Evolutionary conservation across 2,329 filamentous ascomycete species (phyloP), one percentile per base, ranked within the genome.

Genomic region (Penicillium sp.): DNA sequence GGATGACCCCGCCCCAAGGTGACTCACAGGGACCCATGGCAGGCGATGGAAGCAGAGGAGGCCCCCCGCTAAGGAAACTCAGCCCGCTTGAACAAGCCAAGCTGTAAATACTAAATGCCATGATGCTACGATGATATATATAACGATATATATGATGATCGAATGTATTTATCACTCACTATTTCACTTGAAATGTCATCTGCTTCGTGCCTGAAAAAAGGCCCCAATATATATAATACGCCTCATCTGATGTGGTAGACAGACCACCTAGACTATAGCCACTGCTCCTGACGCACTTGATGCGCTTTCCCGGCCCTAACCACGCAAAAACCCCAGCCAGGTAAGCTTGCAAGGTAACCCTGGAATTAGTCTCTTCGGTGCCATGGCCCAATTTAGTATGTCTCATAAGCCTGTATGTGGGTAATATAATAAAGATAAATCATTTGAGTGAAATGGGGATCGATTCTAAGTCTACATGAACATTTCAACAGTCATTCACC

Each of bases 11-110:
- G 5, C 45, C 61, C 15, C 31, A 49, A 0, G 53, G 43, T 19
- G 50, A 50, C 27, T 48, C 58, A 13, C 50, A 35, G 7, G 48
- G 47, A 21, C 17, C 47, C 39, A 63, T 66, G 66, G 51, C 60
- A 43, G 62, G 65, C 29, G 70, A 72, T 55, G 70, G 70, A 23
- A 72, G 70, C 39, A 61, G 70, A 33, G 63, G 66, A 35, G 70
- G 70, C 6, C 68, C 70, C 1, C 64, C 67, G 1, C 43, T 70
- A 47, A 58, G 69, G 33, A 61, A 51, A 41, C 58, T 72, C 13
- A 63, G 53, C n/a, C 45, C 53, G 2, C n/a, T 56, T 2, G 69
- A 71, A 49, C 65, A 66, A 51, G 61, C 66, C 12, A 67, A 63
- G 33, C 57, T 71, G 23, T 68, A 54, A 49, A 48, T 57, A 45